Conservation (phyloP, 129 eudicot species). For the Cynara cardunculus region DNA sequence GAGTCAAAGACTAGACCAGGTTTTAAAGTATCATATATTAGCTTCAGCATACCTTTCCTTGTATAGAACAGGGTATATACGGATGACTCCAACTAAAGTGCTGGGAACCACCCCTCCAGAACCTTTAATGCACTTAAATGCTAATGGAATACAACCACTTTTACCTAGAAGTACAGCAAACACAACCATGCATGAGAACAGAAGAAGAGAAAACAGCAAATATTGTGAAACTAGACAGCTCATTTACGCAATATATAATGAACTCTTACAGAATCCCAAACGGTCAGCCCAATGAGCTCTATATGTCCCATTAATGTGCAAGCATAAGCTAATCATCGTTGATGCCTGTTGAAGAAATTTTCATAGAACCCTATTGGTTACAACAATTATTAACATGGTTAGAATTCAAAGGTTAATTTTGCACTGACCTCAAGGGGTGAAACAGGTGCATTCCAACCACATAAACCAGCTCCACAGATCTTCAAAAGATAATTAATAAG, state of each 20-base stretch:
- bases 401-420: neutral
- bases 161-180: slow-evolving; percentile 47
- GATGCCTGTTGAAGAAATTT: slow-evolving; percentile 52
- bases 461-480: slow-evolving; percentile 86
- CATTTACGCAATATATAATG: neutral
- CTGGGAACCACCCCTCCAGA: slow-evolving; percentile 77
- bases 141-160: slow-evolving; percentile 58
- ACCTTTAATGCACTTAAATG: slow-evolving; percentile 83
- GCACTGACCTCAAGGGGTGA: slow-evolving; percentile 79
- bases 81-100: slow-evolving; percentile 67
- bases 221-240: slow-evolving; percentile 3
- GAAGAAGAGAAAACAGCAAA: neutral
- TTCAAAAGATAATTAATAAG: slow-evolving; percentile 40
- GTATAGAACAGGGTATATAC: slow-evolving; percentile 87
- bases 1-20: neutral
- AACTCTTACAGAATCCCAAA: slow-evolving; percentile 83
- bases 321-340: slow-evolving; percentile 40
- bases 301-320: slow-evolving; percentile 91
- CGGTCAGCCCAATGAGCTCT: slow-evolving; percentile 97
- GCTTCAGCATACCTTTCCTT: slow-evolving; percentile 62
- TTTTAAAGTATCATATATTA: neutral
- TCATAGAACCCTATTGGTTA: neutral
- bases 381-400: neutral
- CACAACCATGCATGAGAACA: slow-evolving; percentile 8
- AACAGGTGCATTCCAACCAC: slow-evolving; percentile 83